A percentile compares a stretch with the other conserved stretches of the same genome.
These are phyloP conservation scores for Starmerella riodocensis DNA, from an alignment of 805 yeast species.

Conservation along the genomic window DNA sequence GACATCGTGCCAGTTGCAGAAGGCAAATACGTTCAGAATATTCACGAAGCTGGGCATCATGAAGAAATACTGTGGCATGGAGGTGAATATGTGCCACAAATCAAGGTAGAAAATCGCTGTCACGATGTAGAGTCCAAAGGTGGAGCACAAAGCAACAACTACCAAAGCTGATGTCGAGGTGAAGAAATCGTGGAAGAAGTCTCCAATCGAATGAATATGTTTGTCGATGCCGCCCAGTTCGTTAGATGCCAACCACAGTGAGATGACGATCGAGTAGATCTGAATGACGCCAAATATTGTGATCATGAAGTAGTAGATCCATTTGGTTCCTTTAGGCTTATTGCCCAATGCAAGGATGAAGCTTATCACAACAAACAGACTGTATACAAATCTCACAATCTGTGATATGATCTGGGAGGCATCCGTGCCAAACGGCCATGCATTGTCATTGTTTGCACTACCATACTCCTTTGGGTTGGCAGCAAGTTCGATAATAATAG, in stretches of 20 bases:
- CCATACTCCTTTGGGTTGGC: conserved; percentile 33
- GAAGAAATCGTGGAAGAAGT: conserved; percentile 28
- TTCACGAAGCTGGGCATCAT: conserved; percentile 29
- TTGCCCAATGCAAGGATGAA: conserved; percentile 54
- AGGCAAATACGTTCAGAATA: conserved; percentile 51
- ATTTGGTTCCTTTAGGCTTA: conserved; percentile 48
- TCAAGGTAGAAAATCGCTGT: conserved; percentile 48
- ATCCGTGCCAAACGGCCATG: conserved; percentile 27
- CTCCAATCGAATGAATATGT: conserved; percentile 18
- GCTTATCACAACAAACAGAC: conserved; percentile 44
- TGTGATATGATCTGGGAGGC: conserved; percentile 35
- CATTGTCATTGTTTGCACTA: conserved; percentile 32
- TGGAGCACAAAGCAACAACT: conserved; percentile 46
- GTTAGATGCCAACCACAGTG: conserved; percentile 44
- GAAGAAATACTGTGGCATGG: conserved; percentile 32
- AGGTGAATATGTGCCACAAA: conserved; percentile 54
- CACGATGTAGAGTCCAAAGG: conserved; percentile 47
- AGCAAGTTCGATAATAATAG: conserved; percentile 40
- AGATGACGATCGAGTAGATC: conserved; percentile 46
- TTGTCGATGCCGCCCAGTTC: conserved; percentile 32
- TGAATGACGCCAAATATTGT: conserved; percentile 47
- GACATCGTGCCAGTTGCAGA: conserved; percentile 58
- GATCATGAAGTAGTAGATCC: conserved; percentile 40
- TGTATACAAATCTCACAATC: conserved; percentile 42
- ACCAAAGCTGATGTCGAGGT: conserved; percentile 39